A percentile compares a stretch with the other conserved stretches of the same genome.
These are phyloP conservation scores for Beauveria sp. DNA, from an alignment of 2,329 filamentous ascomycete genomes.

Conservation along the genomic window DNA sequence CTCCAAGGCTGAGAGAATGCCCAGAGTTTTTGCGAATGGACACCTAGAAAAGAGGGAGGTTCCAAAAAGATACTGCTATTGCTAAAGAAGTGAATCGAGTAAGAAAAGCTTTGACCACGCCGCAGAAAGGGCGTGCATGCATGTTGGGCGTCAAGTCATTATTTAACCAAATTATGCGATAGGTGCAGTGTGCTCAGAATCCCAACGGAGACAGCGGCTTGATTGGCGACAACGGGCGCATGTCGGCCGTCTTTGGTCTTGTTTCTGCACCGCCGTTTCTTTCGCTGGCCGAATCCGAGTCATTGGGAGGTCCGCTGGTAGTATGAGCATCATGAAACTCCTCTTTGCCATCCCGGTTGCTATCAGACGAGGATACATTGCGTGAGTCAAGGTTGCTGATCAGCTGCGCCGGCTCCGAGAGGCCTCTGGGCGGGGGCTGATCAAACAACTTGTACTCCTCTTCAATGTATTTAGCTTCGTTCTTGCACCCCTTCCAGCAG, in stretches of 20 bases:
- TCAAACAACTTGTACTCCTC: conserved; percentile 57
- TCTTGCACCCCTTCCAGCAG: conserved; percentile 95
- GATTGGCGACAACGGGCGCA: conserved; percentile 49
- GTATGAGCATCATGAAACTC: conserved; percentile 24
- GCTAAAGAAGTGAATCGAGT: neutral
- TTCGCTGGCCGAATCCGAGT: conserved; percentile 37
- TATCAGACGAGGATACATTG: conserved; percentile 39
- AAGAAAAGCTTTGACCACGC: neutral
- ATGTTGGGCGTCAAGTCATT: conserved; percentile 1
- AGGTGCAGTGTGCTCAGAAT: conserved; percentile 26
- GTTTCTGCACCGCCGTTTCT: conserved; percentile 34
- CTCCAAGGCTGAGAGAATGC: neutral
- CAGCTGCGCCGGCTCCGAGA: conserved; percentile 26
- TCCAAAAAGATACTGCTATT: neutral
- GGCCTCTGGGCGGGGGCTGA: conserved; percentile 45
- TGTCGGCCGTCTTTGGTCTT: conserved; percentile 29
- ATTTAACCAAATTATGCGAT: neutral
- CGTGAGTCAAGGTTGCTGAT: conserved; percentile 13
- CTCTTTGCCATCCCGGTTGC: conserved; percentile 38
- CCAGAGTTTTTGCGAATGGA: neutral
- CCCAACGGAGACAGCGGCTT: conserved; percentile 51
- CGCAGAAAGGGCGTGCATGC: neutral
- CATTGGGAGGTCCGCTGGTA: conserved; percentile 28
- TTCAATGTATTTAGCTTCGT: conserved; percentile 72
- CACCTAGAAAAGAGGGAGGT: neutral